phyloP scores from a whole-genome alignment of 177 flowering plant species.

The Vitis hybrid region DNA sequence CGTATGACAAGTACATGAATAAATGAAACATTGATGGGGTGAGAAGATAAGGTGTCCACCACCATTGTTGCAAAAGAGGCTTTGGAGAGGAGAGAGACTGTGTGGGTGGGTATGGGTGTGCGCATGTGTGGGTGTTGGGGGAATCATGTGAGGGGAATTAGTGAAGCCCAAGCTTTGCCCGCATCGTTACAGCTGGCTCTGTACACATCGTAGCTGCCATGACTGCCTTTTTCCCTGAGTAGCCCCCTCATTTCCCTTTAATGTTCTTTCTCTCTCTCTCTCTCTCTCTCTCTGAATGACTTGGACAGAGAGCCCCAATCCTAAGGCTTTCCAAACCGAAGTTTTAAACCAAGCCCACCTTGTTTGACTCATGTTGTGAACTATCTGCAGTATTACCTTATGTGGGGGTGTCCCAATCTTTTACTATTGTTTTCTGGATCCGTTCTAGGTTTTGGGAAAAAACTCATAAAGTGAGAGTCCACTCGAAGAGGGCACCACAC shows the following conservation, averaged over 20 bases:
- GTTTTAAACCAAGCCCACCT: too few species aligned
- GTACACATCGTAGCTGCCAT: neutral
- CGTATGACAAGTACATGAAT: neutral
- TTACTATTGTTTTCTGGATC: too few species aligned
- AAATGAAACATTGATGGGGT: neutral
- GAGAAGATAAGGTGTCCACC: neutral
- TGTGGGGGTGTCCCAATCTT: too few species aligned
- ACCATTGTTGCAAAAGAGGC: neutral
- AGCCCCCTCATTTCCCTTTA: neutral
- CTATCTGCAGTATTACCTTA: too few species aligned
- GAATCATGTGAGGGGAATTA: conserved; percentile 9
- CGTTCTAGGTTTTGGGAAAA: too few species aligned
- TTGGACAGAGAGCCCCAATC: too few species aligned
- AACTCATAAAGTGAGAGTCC: too few species aligned
- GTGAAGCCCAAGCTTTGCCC: conserved; percentile 3
- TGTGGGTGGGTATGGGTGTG: neutral
- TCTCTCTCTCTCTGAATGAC: neutral
- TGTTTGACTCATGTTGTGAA: too few species aligned
- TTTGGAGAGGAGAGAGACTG: too few species aligned
- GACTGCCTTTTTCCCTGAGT: neutral
- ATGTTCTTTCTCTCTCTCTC: neutral
- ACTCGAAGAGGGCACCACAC: too few species aligned
- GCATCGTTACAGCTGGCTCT: conserved; percentile 14
- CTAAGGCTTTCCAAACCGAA: too few species aligned
- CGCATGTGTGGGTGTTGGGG: conserved; percentile 3